phyloP scores from a whole-genome alignment of 1,139 yeast genomes.

The Protomyces arabidopsidicola region DNA sequence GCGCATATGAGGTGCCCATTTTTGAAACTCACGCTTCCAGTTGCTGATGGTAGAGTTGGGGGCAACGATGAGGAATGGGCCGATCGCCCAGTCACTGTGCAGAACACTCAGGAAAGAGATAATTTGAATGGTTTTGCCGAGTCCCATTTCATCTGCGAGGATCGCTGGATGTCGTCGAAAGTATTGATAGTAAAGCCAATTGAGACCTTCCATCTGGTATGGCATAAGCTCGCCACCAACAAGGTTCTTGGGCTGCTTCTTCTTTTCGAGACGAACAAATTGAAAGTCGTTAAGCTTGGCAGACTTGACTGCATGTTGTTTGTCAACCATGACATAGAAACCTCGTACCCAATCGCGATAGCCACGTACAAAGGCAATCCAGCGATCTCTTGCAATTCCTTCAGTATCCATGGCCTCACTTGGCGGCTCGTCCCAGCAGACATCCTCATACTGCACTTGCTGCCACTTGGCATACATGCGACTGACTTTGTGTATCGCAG shows the following conservation, averaged over 20 bases:
- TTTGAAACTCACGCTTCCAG: slow-evolving; percentile 79
- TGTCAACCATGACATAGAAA: slow-evolving; percentile 28
- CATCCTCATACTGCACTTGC: slow-evolving; percentile 32
- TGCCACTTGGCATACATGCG: slow-evolving; percentile 32
- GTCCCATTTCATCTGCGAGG: slow-evolving; percentile 97
- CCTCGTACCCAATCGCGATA: slow-evolving; percentile 31
- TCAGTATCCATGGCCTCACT: background rate
- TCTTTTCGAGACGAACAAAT: slow-evolving; percentile 23
- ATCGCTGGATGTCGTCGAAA: slow-evolving; percentile 55
- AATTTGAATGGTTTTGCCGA: slow-evolving; percentile 92
- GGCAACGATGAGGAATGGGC: slow-evolving; percentile 70
- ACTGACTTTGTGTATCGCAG: slow-evolving; percentile 27
- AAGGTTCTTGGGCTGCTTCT: slow-evolving; percentile 18
- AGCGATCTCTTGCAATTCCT: slow-evolving; percentile 2
- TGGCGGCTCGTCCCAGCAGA: slow-evolving; percentile 32
- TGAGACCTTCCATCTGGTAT: slow-evolving; percentile 33
- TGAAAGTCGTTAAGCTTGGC: slow-evolving; percentile 1
- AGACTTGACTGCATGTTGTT: slow-evolving; percentile 10
- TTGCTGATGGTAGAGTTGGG: slow-evolving; percentile 79
- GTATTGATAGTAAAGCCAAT: slow-evolving; percentile 35
- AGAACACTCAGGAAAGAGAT: slow-evolving; percentile 48
- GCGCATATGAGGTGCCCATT: slow-evolving; percentile 75
- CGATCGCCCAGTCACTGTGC: slow-evolving; percentile 30
- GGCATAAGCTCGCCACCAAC: slow-evolving; percentile 29
- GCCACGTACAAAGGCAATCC: slow-evolving; percentile 30